Percentiles rank a stretch among this genome's conserved stretches.
Evolutionary conservation across 129 eudicot genomes (phyloP).

Genomic region (Lonicera japonica): DNA sequence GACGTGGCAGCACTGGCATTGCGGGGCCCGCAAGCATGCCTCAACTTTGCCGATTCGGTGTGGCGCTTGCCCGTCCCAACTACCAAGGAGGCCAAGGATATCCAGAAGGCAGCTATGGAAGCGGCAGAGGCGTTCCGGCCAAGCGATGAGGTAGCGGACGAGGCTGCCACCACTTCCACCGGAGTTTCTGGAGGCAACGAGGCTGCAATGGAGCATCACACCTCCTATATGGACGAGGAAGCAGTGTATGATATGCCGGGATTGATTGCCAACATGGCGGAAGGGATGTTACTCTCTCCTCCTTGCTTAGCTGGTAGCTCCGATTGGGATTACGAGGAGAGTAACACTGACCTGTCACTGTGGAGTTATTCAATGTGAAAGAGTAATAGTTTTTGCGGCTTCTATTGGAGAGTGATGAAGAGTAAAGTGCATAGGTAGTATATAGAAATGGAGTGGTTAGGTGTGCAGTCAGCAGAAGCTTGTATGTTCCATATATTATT

Average conservation of each 20-base stretch:
- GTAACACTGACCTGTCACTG: constrained; percentile 33
- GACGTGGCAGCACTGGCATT: constrained; percentile 80
- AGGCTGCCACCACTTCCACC: constrained; percentile 4
- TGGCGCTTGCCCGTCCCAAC: constrained; percentile 53
- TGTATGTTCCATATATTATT: too few relatives aligned
- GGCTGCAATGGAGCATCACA: background rate
- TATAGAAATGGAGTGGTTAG: too few relatives aligned
- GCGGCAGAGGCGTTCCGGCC: constrained; percentile 59
- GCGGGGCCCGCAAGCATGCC: constrained; percentile 50
- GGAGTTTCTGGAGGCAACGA: constrained; percentile 7
- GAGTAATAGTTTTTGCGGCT: too few relatives aligned
- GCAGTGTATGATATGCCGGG: constrained; percentile 36
- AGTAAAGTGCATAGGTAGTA: background rate
- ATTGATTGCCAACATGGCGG: constrained; percentile 41
- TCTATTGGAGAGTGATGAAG: too few relatives aligned
- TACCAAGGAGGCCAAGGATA: constrained; percentile 26
- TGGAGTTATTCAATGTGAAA: constrained; percentile 44
- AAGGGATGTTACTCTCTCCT: constrained; percentile 47
- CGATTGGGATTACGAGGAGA: constrained; percentile 26
- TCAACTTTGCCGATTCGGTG: constrained; percentile 69
- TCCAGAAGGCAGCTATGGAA: constrained; percentile 35
- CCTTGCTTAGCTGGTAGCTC: constrained; percentile 25
- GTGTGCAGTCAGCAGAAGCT: too few relatives aligned
- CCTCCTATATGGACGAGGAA: constrained; percentile 57
- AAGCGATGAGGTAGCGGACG: background rate